Evolutionary conservation across 208 protist species (phyloP), one percentile per base, ranked within the genome.

Genomic region (Wallacemonas sp.): DNA sequence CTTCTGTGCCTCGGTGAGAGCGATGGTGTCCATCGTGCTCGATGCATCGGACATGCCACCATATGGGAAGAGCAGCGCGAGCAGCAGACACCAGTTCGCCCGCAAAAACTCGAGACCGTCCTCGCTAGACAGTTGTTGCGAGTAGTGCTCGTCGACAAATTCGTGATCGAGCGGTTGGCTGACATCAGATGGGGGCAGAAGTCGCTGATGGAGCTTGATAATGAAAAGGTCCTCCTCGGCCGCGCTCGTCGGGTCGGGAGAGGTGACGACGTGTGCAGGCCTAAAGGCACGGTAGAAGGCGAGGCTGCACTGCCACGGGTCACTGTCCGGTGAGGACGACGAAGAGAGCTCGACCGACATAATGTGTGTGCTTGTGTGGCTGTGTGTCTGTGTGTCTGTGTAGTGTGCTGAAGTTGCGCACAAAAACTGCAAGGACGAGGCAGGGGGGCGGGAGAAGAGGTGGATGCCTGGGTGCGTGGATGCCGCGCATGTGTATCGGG

Each of bases 41-140:
- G 12, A 23, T 12, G 12, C 48, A 32, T 18, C 52, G 16, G 33
- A 39, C 18, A 18, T 50, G n/a, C 25, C 23, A 20, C 18, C 44
- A 26, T 26, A 66, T 0, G 86, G 86, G 52, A 95, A 89, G 10
- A 90, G 77, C 22, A 93, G 66, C 3, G 57, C 71, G 3, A 95
- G 61, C 16, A 95, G 72, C 11, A 84, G 38, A 45, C 65, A 59
- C 87, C 90, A 95, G 65, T 91, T 87, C 4, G 59, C n/a, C 14
- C 77, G 82, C 44, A 95, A 67, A 25, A 85, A 61, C 65, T 88
- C 86, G 12, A 95, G 61, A 14, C 90, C 90, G 22, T 87, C 70
- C 7, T 71, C 33, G 29, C 77, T 70, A 14, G 87, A 79, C 2
- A 95, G 46, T 42, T 84, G 79, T 49, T 67, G 31, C 5, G 90